Percentiles rank a stretch among this genome's conserved stretches.
These are phyloP conservation scores for Paralagenidium karlingii DNA, from an alignment of 352 stramenopile species.

Conservation along the genomic window DNA sequence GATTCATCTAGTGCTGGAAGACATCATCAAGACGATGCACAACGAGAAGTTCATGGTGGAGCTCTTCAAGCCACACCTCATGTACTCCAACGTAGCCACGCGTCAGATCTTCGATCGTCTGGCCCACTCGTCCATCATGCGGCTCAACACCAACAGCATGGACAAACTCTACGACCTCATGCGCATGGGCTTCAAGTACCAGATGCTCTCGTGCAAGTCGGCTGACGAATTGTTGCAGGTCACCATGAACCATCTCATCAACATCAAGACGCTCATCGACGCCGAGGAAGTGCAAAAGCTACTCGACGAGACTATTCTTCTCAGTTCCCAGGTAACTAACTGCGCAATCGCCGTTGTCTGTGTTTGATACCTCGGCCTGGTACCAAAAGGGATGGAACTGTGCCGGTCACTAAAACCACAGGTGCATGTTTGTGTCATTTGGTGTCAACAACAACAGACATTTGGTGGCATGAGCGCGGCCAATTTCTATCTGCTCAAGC, in stretches of 20 bases:
- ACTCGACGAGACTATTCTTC: slow-evolving; percentile 65
- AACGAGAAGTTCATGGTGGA: slow-evolving; percentile 85
- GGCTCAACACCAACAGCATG: slow-evolving; percentile 89
- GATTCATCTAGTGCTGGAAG: slow-evolving; percentile 54
- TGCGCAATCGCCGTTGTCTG: not conserved
- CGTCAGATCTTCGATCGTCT: slow-evolving; percentile 87
- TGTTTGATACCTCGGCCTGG: too few relatives aligned
- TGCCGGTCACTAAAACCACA: too few relatives aligned
- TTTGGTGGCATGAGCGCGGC: slow-evolving; percentile 53
- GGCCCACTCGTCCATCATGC: slow-evolving; percentile 91
- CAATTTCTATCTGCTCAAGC: slow-evolving; percentile 74
- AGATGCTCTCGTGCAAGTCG: slow-evolving; percentile 69
- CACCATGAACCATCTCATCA: slow-evolving; percentile 77
- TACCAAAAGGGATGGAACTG: too few relatives aligned
- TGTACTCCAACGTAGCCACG: slow-evolving; percentile 84
- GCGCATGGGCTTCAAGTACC: slow-evolving; percentile 93
- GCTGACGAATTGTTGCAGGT: slow-evolving; percentile 82
- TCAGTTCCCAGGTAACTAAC: slow-evolving; percentile 36
- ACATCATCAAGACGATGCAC: slow-evolving; percentile 90
- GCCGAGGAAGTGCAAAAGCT: slow-evolving; percentile 43
- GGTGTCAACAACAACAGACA: slow-evolving; percentile 6
- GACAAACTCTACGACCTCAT: slow-evolving; percentile 93
- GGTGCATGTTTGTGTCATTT: not conserved
- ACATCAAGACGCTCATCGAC: slow-evolving; percentile 64
- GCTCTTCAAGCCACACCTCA: slow-evolving; percentile 87